Evolutionary conservation across 176 grass and related monocot genomes (phyloP), one percentile per base, ranked within the genome.

Genomic region (Musa itinerans): DNA sequence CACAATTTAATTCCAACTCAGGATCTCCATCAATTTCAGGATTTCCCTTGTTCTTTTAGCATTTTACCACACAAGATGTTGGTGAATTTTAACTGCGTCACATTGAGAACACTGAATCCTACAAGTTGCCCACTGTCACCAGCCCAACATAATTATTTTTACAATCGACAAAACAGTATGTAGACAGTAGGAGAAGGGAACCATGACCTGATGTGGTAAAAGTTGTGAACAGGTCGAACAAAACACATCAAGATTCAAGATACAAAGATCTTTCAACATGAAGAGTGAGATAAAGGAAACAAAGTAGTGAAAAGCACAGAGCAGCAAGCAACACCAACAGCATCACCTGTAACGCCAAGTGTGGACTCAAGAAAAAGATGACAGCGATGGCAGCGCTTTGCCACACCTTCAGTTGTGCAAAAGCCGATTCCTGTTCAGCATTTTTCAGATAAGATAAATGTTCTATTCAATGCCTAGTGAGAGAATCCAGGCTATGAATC

Each of bases 361-460:
- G 85, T 13, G 95, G 88, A 77, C 87, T 89, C 63, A 89, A 75
- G 76, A 98, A 98, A 81, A 91, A 98, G 64, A 98, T 71, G n/a
- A 98, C 78, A 17, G 95, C 95, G 7, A 98, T 89, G 8, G 95
- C 87, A 34, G 80, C 90, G 14, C 88, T 91, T 85, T 98, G 95
- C 90, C 95, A 98, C 71, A 98, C 84, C 80, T 98, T 93, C 43
- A 94, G 72, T 69, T 98, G 90, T 21, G 95, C 90, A 81, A 98
- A 98, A 23, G 95, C 90, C 22, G 95, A 88, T 76, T 93, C 95
- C 95, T 98, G 88, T 81, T 79, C 49, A 74, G 5, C 10, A 51
- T 71, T 83, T 84, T 17, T 57, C 10, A 34, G 29, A 34, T 5
- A 34, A 34, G 29, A 5, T 34, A 34, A 34, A 34, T 34, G 29